Conservation (phyloP, 371 early-diverging fungal genomes). For the Mucor mucedo region DNA sequence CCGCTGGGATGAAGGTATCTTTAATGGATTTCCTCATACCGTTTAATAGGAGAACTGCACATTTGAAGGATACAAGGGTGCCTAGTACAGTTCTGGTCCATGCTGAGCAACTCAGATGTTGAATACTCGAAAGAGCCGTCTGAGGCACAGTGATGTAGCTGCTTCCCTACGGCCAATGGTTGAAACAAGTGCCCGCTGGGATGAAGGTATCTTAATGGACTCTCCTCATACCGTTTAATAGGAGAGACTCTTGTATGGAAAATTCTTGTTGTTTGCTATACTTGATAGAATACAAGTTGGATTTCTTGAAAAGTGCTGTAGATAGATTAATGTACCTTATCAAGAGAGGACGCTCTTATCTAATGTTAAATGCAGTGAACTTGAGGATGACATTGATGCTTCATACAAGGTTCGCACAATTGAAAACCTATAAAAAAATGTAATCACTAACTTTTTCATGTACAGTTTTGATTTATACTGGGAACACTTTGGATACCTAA, state of each 20-base stretch:
- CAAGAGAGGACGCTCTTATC: neutral
- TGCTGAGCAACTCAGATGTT: constrained; percentile 4
- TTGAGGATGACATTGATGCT: constrained; percentile 1
- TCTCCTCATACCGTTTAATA: constrained; percentile 1
- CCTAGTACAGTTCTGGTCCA: constrained; percentile 2
- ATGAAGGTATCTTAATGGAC: constrained; percentile 3
- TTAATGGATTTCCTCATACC: neutral
- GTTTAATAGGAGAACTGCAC: neutral
- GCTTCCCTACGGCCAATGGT: neutral
- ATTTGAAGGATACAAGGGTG: neutral
- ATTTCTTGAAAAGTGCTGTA: neutral
- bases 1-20: neutral
- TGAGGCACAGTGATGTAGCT: constrained; percentile 3
- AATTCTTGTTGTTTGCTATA: neutral
- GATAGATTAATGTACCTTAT: neutral
- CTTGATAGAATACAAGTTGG: constrained; percentile 1
- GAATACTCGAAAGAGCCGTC: constrained; percentile 2
- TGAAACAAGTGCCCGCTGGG: constrained; percentile 1
- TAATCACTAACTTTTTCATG: neutral
- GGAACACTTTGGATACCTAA: neutral
- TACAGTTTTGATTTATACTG: neutral
- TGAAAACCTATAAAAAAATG: neutral
- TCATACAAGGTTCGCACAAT: neutral
- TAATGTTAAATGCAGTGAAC: neutral
- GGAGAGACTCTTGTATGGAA: neutral